Base-by-base conservation (phyloP, 2,329 filamentous ascomycete species). In the Fusarium sp. region DNA sequence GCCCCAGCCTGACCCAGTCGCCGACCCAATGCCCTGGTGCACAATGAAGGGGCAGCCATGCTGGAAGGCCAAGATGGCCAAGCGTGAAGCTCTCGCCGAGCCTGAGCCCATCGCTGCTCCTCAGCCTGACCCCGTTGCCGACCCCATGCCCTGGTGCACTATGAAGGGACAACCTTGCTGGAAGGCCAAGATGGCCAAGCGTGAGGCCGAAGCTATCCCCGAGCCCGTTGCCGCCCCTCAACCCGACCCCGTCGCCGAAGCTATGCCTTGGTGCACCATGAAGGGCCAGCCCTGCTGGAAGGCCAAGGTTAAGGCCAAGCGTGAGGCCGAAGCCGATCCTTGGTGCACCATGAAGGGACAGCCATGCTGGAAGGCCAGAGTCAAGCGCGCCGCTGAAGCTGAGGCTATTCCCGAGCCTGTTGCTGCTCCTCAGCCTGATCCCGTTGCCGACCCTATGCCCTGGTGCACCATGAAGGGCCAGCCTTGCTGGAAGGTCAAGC, bases 351-450 rank as follows among this genome's bases (percentile, higher is more conserved):
- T 75, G 35, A 75, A 75, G 30, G 81, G 82, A 27, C 75, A 79
- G 57, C 70, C 75, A 17, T 84, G 82, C 77, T 75, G 73, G 71
- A 80, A 81, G 69, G 76, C 75, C 56, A 81, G 79, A 74, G 79
- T 49, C 68, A 74, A 74, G 60, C 78, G 77, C 47, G 67, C 71
- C 17, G 69, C 71, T 52, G 72, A 71, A 48, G 67, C 75, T 15
- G 73, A 37, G 17, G 35, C 35, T 9, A 9, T 37, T n/a, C 35
- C 35, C 17, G n/a, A 37, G 4, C 17, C 35, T 10, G 35, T 37
- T 37, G 35, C 35, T 81, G 79, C 79, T 65, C 81, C 78, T 59
- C 45, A 65, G 32, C 67, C 71, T 17, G 66, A 73, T 43, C 72
- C 74, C 7, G 43, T 62, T 4, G 52, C 55, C 8, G 50, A 56